Evolutionary conservation across 805 yeast genomes (phyloP), one percentile per base, ranked within the genome.

Genomic region (Metschnikowia anglica): DNA sequence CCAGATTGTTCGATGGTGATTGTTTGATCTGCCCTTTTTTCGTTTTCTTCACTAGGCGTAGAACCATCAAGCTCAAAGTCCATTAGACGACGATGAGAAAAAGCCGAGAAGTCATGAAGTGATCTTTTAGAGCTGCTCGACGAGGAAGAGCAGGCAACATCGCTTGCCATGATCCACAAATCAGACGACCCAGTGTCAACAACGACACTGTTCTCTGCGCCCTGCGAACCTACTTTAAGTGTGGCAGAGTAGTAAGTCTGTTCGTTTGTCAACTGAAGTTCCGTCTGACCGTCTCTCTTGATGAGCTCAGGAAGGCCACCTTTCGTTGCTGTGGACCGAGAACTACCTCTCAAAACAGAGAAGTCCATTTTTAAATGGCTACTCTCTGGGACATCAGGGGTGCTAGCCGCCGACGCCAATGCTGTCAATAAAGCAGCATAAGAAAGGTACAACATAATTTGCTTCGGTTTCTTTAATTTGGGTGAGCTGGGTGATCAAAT

Each of bases 161-260:
- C 31, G 17, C 36, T 38, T 20, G 65, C 49, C 68, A 65, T 66
- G 28, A 69, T 59, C 74, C 74, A 69, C 47, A 69, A 61, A 48
- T 69, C 74, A 10, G 72, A 64, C 5, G 72, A 66, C 7, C 74
- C 74, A 15, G 74, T 69, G 46, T 69, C 74, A 6, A 69, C 60
- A 48, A 68, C 56, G 3, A 67, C 70, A 13, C 56, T 55, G 11
- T 57, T 60, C 11, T 23, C 18, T 34, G 44, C 48, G n/a, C 34
- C 35, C 15, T 46, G 31, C 10, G 51, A 35, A 15, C 54, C 54
- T 19, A 51, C 8, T 31, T 26, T 23, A 3, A 48, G n/a, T n/a
- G 39, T 38, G 26, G 47, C 39, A 16, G 36, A 34, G 37, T 51
- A 51, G 39, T 36, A 38, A 9, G 49, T 43, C 10, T 42, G 46